phyloP scores from a whole-genome alignment of 2,329 filamentous ascomycete genomes.

The Colletotrichum tropicale region DNA sequence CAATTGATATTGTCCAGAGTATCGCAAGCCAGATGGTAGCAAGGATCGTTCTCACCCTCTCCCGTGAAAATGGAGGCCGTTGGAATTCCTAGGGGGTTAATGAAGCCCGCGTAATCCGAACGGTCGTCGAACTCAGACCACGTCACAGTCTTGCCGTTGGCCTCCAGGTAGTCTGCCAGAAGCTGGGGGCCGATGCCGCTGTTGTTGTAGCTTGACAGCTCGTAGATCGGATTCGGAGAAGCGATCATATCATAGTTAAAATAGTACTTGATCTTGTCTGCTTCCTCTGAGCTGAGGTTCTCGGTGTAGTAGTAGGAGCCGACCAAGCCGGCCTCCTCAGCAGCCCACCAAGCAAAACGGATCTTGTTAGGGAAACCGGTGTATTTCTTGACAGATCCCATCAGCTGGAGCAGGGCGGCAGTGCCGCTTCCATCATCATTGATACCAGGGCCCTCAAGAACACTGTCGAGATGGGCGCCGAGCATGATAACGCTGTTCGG shows the following conservation, averaged over 20 bases:
- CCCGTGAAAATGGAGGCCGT: slow-evolving; percentile 45
- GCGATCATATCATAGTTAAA: slow-evolving; percentile 76
- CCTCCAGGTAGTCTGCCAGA: slow-evolving; percentile 36
- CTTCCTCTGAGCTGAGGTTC: slow-evolving; percentile 38
- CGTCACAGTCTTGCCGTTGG: slow-evolving; percentile 33
- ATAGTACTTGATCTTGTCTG: slow-evolving; percentile 66
- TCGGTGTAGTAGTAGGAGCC: slow-evolving; percentile 45
- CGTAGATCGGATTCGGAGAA: slow-evolving; percentile 39
- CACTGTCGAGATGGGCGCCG: slow-evolving; percentile 44
- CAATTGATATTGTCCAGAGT: slow-evolving; percentile 43
- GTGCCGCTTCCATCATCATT: slow-evolving; percentile 46
- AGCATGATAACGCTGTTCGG: slow-evolving; percentile 45
- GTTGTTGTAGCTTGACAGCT: slow-evolving; percentile 38
- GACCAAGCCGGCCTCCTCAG: slow-evolving; percentile 45
- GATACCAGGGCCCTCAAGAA: slow-evolving; percentile 41
- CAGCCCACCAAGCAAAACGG: slow-evolving; percentile 46
- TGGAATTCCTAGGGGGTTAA: slow-evolving; percentile 39
- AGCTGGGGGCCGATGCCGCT: slow-evolving; percentile 37
- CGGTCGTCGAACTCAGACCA: slow-evolving; percentile 38
- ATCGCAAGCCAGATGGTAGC: slow-evolving; percentile 45
- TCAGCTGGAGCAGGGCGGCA: slow-evolving; percentile 39
- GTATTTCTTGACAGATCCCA: slow-evolving; percentile 38
- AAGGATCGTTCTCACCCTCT: slow-evolving; percentile 36
- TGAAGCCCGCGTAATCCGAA: slow-evolving; percentile 44
- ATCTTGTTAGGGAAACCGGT: slow-evolving; percentile 44